These are phyloP conservation scores for Albatrellus ellisii DNA, from an alignment of 768 basidiomycete species.

Conservation along the genomic window DNA sequence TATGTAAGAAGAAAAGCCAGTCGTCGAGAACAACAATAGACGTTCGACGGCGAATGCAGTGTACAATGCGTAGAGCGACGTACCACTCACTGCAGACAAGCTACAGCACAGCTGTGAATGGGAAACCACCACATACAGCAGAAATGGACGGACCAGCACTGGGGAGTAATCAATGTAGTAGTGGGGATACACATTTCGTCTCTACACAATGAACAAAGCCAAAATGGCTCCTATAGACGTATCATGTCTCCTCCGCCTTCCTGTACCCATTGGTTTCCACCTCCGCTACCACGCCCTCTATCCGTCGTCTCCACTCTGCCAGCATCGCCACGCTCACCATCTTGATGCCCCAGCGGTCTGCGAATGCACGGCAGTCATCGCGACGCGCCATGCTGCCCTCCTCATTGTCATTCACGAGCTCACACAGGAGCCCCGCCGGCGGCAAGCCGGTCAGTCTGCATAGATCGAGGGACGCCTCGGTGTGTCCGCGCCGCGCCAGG, in stretches of 20 bases:
- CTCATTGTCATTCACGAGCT: slow-evolving; percentile 86
- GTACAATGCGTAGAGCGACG: too few species aligned
- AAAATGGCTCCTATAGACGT: too few species aligned
- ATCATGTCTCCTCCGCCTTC: background rate
- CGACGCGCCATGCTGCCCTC: slow-evolving; percentile 88
- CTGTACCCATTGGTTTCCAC: background rate
- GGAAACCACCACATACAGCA: too few species aligned
- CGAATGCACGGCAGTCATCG: slow-evolving; percentile 88
- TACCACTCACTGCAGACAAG: too few species aligned
- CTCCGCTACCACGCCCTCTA: slow-evolving; percentile 4
- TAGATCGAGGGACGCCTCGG: slow-evolving; percentile 81
- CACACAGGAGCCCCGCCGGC: slow-evolving; percentile 78
- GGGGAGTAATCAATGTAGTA: too few species aligned
- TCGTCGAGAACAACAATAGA: too few species aligned
- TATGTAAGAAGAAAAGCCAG: too few species aligned
- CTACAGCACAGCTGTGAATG: too few species aligned
- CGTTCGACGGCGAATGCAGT: too few species aligned
- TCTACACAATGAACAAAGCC: too few species aligned
- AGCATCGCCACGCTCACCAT: slow-evolving; percentile 92
- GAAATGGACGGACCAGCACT: too few species aligned
- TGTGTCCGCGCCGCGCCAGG: slow-evolving; percentile 82
- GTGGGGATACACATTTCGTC: background rate
- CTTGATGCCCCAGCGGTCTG: slow-evolving; percentile 78
- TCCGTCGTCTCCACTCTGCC: slow-evolving; percentile 26
- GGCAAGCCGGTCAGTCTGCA: slow-evolving; percentile 62